phyloP scores from a whole-genome alignment of 2,329 filamentous ascomycete species.

The Penicillium olsonii region DNA sequence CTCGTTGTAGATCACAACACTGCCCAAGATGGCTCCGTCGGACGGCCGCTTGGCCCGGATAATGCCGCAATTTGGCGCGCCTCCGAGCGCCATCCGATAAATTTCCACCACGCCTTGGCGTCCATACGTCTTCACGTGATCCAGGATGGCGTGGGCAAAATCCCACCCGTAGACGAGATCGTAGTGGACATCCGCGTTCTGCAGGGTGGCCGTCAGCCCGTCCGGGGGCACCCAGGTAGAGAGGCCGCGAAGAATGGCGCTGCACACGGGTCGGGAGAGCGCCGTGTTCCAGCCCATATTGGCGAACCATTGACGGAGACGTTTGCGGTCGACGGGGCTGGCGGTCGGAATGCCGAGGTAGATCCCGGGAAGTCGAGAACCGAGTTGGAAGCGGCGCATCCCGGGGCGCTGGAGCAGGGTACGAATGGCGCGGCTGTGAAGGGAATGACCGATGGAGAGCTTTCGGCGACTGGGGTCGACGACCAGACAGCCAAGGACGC shows the following conservation, averaged over 20 bases:
- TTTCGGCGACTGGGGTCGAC: conserved; percentile 85
- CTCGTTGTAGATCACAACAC: conserved; percentile 75
- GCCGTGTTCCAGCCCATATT: conserved; percentile 83
- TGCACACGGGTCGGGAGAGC: conserved; percentile 64
- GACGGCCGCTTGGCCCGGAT: conserved; percentile 75
- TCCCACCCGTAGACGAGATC: conserved; percentile 81
- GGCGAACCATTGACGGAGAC: conserved; percentile 78
- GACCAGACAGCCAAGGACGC: conserved; percentile 81
- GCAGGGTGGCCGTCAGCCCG: conserved; percentile 71
- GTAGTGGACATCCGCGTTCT: conserved; percentile 73
- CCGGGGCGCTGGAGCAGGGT: conserved; percentile 70
- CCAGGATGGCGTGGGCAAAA: conserved; percentile 71
- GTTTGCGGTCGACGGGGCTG: conserved; percentile 61
- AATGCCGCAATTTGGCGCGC: conserved; percentile 73
- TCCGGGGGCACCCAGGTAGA: conserved; percentile 73
- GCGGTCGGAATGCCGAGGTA: conserved; percentile 80
- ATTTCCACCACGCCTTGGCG: conserved; percentile 78
- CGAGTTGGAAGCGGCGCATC: conserved; percentile 79
- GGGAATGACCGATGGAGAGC: conserved; percentile 83
- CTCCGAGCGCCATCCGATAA: conserved; percentile 73
- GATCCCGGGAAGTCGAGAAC: conserved; percentile 77
- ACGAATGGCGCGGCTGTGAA: conserved; percentile 82
- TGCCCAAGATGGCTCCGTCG: conserved; percentile 71
- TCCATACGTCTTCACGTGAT: conserved; percentile 72
- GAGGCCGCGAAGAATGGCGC: conserved; percentile 74